A percentile compares a stretch with the other conserved stretches of the same genome.
phyloP scores from a whole-genome alignment of 805 yeast genomes.

The Candida pseudofarinosa region DNA sequence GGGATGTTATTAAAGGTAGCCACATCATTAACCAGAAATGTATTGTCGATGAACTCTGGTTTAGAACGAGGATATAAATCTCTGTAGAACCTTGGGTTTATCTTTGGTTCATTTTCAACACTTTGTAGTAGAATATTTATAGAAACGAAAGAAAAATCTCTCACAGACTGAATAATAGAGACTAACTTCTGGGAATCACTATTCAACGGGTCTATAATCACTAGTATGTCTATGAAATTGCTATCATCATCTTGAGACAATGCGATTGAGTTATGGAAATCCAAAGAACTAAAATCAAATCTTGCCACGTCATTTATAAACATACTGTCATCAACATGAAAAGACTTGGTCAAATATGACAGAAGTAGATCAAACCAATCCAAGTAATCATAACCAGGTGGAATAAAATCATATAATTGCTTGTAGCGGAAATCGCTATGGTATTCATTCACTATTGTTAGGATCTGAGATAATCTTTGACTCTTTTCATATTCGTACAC shows the following conservation, averaged over 20 bases:
- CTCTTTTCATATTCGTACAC: conserved; percentile 45
- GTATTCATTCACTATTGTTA: conserved; percentile 25
- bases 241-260: conserved; percentile 13
- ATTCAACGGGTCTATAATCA: conserved; percentile 68
- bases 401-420: conserved; percentile 15
- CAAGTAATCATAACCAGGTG: conserved; percentile 15
- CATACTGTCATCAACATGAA: conserved; percentile 38
- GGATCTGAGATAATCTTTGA: conserved; percentile 36
- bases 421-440: conserved; percentile 19
- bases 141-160: conserved; percentile 46
- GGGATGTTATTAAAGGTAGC: conserved; percentile 48
- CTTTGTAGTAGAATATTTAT: conserved; percentile 60
- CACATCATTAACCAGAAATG: conserved; percentile 13
- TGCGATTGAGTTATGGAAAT: conserved; percentile 23
- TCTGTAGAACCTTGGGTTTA: conserved; percentile 54
- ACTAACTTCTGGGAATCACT: conserved; percentile 64
- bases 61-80: conserved; percentile 35
- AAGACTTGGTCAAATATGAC: conserved; percentile 42
- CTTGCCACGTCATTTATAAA: conserved; percentile 43
- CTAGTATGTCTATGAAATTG: conserved; percentile 49
- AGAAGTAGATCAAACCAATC: conserved; percentile 49
- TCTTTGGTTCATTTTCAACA: conserved; percentile 28
- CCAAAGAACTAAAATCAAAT: conserved; percentile 38
- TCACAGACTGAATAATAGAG: conserved; percentile 39
- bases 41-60: conserved; percentile 22